phyloP scores from a whole-genome alignment of 805 yeast genomes.

The Maudiozyma pseudohumilis region DNA sequence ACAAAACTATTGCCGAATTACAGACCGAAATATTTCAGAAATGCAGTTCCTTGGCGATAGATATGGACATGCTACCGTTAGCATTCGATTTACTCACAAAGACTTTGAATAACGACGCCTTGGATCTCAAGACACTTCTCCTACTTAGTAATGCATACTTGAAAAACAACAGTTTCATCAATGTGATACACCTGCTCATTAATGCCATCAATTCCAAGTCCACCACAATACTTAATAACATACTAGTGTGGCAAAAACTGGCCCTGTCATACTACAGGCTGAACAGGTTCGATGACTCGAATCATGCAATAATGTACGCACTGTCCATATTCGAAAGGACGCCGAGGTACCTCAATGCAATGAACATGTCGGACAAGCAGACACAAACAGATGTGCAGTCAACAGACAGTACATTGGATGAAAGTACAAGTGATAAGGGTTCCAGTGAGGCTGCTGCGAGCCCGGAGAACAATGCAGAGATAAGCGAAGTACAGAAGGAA shows the following conservation, averaged over 20 bases:
- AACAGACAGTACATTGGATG: no score
- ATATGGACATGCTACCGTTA: constrained; percentile 12
- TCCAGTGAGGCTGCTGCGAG: no score
- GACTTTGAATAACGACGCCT: constrained; percentile 11
- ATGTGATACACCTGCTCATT: constrained; percentile 11
- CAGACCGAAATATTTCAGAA: constrained; percentile 10
- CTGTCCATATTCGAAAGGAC: constrained; percentile 2
- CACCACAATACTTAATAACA: constrained; percentile 7
- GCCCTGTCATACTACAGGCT: constrained; percentile 18
- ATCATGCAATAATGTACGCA: constrained; percentile 12
- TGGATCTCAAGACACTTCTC: constrained; percentile 11
- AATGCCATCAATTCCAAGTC: constrained; percentile 12
- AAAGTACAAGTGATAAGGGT: no score
- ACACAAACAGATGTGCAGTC: not conserved
- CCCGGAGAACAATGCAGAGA: not conserved
- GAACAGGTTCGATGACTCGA: constrained; percentile 17
- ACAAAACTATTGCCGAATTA: constrained; percentile 3
- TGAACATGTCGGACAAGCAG: not conserved
- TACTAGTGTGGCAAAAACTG: constrained; percentile 17
- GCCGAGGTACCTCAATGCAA: not conserved
- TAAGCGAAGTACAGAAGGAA: not conserved
- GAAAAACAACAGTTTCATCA: constrained; percentile 9
- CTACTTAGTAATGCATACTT: constrained; percentile 13
- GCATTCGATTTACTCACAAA: constrained; percentile 13
- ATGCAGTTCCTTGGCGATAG: constrained; percentile 20